phyloP scores from a whole-genome alignment of 345 rosid genomes.

The Brassica napus region Da-Ae NC_063447.1:31725001-31725500 shows the following conservation, averaged over 20 bases:
- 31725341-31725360: slow-evolving; percentile 93
- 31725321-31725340: slow-evolving; percentile 77
- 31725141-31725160: slow-evolving; percentile 72
- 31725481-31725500: slow-evolving; percentile 35
- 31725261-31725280: slow-evolving; percentile 57
- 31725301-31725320: slow-evolving; percentile 79
- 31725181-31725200: slow-evolving; percentile 77
- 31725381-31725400: neutral
- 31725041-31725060: slow-evolving; percentile 44
- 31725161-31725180: slow-evolving; percentile 72
- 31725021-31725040: slow-evolving; percentile 87
- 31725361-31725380: slow-evolving; percentile 42
- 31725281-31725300: slow-evolving; percentile 80
- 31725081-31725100: neutral
- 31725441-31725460: slow-evolving; percentile 64
- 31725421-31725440: slow-evolving; percentile 76
- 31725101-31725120: slow-evolving; percentile 39
- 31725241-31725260: neutral
- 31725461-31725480: slow-evolving; percentile 86
- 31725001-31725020: slow-evolving; percentile 79
- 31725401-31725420: slow-evolving; percentile 44
- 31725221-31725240: neutral
- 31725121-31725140: slow-evolving; percentile 63
- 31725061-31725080: neutral
- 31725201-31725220: slow-evolving; percentile 20